Conservation (phyloP, 177 flowering plant genomes). For the Vitis hybrid region DNA sequence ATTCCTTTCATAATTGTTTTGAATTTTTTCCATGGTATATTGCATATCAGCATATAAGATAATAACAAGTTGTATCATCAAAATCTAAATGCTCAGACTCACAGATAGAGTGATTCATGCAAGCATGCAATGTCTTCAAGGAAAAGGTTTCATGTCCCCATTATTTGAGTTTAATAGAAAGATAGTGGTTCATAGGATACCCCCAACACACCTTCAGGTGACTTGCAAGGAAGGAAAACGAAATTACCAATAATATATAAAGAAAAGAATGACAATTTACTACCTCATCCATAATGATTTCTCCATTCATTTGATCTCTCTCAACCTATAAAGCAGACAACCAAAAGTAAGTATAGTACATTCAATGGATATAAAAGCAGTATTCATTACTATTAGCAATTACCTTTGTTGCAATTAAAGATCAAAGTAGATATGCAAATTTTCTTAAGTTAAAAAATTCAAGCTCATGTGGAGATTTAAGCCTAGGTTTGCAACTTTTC, state of each 20-base stretch:
- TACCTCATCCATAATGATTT: conserved; percentile 26
- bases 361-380: too few relatives aligned
- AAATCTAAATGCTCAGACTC: not conserved
- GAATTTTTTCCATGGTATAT: too few relatives aligned
- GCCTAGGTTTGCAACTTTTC: too few relatives aligned
- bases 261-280: not conserved
- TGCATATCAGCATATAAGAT: too few relatives aligned
- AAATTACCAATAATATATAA: not conserved
- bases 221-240: not conserved
- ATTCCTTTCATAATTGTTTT: too few relatives aligned
- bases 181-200: not conserved
- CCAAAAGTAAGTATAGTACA: not conserved
- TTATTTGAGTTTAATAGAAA: not conserved
- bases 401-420: not conserved
- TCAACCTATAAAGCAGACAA: conserved; percentile 19
- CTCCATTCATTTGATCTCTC: conserved; percentile 11
- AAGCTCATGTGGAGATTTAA: too few relatives aligned
- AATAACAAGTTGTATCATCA: too few relatives aligned
- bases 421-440: not conserved
- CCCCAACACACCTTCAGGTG: not conserved
- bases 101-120: not conserved
- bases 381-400: too few relatives aligned
- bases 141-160: not conserved
- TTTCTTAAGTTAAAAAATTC: too few relatives aligned
- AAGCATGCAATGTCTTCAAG: not conserved